A percentile compares a stretch with the other conserved stretches of the same genome.
These are phyloP conservation scores for Mycena floridula DNA, from an alignment of 768 basidiomycete genomes.

Conservation along the genomic window DNA sequence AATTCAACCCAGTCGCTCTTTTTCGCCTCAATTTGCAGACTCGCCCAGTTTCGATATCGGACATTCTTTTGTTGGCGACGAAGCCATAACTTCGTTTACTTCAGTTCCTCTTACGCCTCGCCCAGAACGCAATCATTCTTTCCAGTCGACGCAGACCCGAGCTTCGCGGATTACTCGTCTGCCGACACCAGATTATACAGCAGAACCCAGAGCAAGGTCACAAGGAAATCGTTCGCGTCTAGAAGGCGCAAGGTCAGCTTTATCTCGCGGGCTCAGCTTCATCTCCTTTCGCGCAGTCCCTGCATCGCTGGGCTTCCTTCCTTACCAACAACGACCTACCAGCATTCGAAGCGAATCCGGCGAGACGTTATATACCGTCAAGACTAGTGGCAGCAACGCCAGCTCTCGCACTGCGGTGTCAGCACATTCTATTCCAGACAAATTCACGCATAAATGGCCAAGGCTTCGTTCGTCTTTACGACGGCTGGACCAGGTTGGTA, in stretches of 20 bases:
- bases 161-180: neutral
- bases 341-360: neutral
- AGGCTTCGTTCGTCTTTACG: too few relatives aligned
- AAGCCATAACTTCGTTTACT: too few relatives aligned
- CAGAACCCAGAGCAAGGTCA: too few relatives aligned
- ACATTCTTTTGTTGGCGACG: too few relatives aligned
- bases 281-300: neutral
- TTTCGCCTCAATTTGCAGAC: too few relatives aligned
- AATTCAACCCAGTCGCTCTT: too few relatives aligned
- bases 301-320: neutral
- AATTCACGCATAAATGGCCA: slow-evolving; percentile 11
- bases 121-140: neutral
- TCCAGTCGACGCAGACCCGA: neutral
- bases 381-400: too few relatives aligned
- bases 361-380: neutral
- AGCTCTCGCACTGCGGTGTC: too few relatives aligned
- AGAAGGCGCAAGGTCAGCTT: neutral
- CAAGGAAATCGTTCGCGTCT: neutral
- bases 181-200: neutral
- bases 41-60: too few relatives aligned
- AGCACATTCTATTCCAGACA: neutral
- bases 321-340: neutral
- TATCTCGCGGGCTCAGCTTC: neutral
- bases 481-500: neutral
- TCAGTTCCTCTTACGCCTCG: neutral